Percentiles rank a stretch among this genome's conserved stretches.
Evolutionary conservation across 345 rosid genomes (phyloP).

Genomic region (Dovyalis caffra): DNA sequence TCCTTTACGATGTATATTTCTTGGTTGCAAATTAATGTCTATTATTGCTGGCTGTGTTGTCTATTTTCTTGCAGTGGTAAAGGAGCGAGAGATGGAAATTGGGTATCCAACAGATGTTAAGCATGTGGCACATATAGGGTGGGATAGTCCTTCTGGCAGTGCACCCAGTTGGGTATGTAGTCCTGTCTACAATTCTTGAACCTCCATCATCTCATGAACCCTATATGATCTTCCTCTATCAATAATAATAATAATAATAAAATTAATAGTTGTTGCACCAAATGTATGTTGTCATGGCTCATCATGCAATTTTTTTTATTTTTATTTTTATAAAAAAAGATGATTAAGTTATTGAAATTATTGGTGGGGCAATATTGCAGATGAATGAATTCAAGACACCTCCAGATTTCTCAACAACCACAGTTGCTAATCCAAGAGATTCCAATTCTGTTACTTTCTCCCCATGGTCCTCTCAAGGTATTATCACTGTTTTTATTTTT

Average conservation of each 20-base stretch:
- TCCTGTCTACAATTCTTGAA: background rate
- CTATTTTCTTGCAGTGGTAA: slow-evolving; percentile 45
- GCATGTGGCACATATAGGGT: slow-evolving; percentile 90
- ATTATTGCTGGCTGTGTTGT: background rate
- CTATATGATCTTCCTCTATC: background rate
- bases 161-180: slow-evolving; percentile 86
- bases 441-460: slow-evolving; percentile 49
- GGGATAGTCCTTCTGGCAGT: slow-evolving; percentile 71
- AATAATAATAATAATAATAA: background rate
- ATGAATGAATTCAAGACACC: slow-evolving; percentile 74
- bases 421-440: slow-evolving; percentile 54
- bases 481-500: background rate
- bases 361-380: slow-evolving; percentile 42
- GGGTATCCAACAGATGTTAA: slow-evolving; percentile 95
- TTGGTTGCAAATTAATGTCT: background rate
- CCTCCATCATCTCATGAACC: background rate
- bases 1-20: background rate
- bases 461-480: slow-evolving; percentile 78
- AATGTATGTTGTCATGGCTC: background rate
- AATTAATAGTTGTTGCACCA: background rate
- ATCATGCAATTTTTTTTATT: background rate
- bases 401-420: slow-evolving; percentile 58
- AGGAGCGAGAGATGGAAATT: slow-evolving; percentile 78
- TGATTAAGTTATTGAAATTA: background rate
- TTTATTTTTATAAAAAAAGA: no score